Evolutionary conservation across 306 rosid genomes (phyloP).

Genomic region (Fagus sylvatica): DNA sequence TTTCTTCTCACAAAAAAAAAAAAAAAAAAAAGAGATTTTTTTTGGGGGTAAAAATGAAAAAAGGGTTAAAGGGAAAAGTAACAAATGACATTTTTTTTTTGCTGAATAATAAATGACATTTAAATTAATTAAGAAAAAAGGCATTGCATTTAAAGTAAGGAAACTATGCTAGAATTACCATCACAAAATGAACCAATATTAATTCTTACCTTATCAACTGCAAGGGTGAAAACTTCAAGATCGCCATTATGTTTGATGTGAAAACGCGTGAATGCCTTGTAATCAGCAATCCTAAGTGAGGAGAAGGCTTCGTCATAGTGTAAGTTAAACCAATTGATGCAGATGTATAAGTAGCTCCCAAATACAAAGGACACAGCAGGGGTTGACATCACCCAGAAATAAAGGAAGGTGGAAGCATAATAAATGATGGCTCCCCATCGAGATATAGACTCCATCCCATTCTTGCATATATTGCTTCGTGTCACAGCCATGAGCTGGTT

Average conservation of each 20-base stretch:
- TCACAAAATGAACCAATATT: no score
- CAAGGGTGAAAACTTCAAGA: conserved; percentile 92
- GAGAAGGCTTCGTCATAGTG: conserved; percentile 99
- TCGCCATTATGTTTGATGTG: conserved; percentile 67
- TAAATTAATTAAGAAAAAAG: no score
- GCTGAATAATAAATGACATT: no score
- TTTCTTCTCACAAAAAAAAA: no score
- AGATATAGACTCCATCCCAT: conserved; percentile 76
- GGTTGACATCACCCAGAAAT: conserved; percentile 90
- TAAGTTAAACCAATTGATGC: conserved; percentile 90
- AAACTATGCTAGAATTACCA: no score
- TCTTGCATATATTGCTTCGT: conserved; percentile 80
- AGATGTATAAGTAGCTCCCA: conserved; percentile 85
- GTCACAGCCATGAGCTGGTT: conserved; percentile 93
- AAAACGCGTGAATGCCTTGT: conserved; percentile 84
- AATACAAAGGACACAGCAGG: conserved; percentile 90
- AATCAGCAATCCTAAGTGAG: conserved; percentile 88
- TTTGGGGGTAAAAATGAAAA: no score
- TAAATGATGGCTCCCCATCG: conserved; percentile 72
- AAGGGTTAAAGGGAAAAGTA: no score
- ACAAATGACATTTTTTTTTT: no score
- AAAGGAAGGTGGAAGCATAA: conserved; percentile 78
- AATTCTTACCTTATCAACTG: conserved; percentile 75
- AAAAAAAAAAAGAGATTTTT: no score
- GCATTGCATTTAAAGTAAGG: no score